Percentiles rank a stretch among this genome's conserved stretches.
phyloP scores from a whole-genome alignment of 176 grass and related monocot genomes.

The Musa beccarii region DNA sequence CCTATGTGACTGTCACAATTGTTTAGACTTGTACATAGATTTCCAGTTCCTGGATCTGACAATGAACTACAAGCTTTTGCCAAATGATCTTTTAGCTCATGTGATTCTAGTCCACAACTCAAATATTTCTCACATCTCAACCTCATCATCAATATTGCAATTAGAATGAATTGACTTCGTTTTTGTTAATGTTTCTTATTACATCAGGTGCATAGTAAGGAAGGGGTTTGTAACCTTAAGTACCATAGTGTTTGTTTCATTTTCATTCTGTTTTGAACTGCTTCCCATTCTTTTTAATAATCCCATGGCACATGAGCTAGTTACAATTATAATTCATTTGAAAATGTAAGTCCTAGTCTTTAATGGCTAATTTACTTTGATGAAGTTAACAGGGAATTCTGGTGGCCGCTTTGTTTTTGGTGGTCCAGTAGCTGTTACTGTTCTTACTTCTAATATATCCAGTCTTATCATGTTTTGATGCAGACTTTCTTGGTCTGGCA shows the following conservation, averaged over 20 bases:
- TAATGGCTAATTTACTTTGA: not conserved
- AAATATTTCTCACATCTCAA: not conserved
- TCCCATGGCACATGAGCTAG: not conserved
- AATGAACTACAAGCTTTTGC: not conserved
- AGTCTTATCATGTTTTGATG: slow-evolving; percentile 16
- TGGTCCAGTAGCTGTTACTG: not conserved
- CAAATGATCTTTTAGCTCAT: not conserved
- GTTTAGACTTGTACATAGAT: not conserved
- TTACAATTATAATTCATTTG: not conserved
- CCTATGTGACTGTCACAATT: not conserved
- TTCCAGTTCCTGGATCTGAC: not conserved
- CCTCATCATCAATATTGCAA: not conserved
- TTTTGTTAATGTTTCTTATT: not conserved
- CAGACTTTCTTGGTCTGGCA: slow-evolving; percentile 97
- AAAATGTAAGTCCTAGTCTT: not conserved
- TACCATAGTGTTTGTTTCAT: not conserved
- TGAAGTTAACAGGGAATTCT: not conserved
- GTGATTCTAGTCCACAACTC: not conserved
- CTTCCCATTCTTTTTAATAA: not conserved
- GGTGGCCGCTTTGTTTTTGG: not conserved
- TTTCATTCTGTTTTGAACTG: not conserved
- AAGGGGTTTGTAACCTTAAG: not conserved
- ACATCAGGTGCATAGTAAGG: not conserved
- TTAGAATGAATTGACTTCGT: not conserved
- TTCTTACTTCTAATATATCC: not conserved